Evolutionary conservation across 768 basidiomycete genomes (phyloP).

Genomic region (Tricholoma matsutake): DNA sequence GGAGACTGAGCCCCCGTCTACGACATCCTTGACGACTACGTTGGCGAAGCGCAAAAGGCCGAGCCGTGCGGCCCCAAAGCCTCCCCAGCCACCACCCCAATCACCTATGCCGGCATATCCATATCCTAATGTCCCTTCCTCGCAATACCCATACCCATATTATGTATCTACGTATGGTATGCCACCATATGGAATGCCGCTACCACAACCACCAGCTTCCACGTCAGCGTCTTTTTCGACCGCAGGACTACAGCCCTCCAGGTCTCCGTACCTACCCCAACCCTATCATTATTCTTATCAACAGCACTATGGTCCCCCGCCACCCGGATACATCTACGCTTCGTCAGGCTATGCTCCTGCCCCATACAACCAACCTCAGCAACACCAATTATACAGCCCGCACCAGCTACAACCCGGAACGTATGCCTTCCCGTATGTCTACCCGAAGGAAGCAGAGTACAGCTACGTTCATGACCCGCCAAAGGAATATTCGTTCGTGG

Average conservation of each 20-base stretch:
- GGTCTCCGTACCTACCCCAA: slow-evolving; percentile 15
- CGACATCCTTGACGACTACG: background rate
- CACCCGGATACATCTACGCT: slow-evolving; percentile 2
- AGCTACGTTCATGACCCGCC: background rate
- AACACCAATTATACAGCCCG: slow-evolving; percentile 6
- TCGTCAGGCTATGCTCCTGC: background rate
- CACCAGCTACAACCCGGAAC: background rate
- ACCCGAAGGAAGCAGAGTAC: background rate
- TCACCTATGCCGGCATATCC: slow-evolving; percentile 1
- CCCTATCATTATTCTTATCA: slow-evolving; percentile 9
- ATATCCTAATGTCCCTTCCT: slow-evolving; percentile 12
- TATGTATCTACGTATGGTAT: slow-evolving; percentile 36
- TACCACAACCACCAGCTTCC: slow-evolving; percentile 12
- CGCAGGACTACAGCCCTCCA: background rate
- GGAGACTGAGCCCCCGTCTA: background rate
- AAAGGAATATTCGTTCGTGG: background rate
- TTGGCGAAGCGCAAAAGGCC: slow-evolving; percentile 3
- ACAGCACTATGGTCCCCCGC: background rate
- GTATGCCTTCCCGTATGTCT: slow-evolving; percentile 3
- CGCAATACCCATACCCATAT: slow-evolving; percentile 31
- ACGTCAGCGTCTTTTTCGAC: background rate
- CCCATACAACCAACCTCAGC: slow-evolving; percentile 15
- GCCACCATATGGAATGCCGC: slow-evolving; percentile 16
- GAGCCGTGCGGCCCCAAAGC: background rate
- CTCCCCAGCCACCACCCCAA: slow-evolving; percentile 3